These are phyloP conservation scores for Trichoderma endophyticum DNA, from an alignment of 2,329 filamentous ascomycete species.

Conservation along the genomic window DNA sequence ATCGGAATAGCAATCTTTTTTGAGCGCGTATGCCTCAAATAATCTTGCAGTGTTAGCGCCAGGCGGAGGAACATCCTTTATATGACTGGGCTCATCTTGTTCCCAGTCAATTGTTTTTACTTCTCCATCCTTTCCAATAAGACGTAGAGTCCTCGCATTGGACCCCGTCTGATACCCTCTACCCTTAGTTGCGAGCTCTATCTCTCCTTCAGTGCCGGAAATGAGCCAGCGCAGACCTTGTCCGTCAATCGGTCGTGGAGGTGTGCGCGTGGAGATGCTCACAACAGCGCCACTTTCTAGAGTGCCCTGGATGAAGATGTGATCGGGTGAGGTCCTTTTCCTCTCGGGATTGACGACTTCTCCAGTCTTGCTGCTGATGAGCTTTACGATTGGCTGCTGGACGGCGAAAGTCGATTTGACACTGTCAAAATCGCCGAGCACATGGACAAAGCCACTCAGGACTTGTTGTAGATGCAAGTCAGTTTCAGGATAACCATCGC, in stretches of 20 bases:
- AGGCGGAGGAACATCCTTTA: conserved; percentile 68
- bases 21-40: conserved; percentile 18
- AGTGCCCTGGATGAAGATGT: conserved; percentile 33
- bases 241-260: conserved; percentile 22
- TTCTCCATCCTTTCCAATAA: conserved; percentile 28
- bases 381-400: conserved; percentile 21
- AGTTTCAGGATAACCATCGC: background rate
- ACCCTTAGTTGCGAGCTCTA: conserved; percentile 28
- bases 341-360: conserved; percentile 24
- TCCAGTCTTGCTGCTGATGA: conserved; percentile 25
- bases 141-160: background rate
- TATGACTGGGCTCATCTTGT: conserved; percentile 69
- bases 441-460: conserved; percentile 22
- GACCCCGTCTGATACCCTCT: conserved; percentile 32
- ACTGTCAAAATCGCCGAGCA: background rate
- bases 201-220: conserved; percentile 36
- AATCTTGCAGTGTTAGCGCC: conserved; percentile 7
- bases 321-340: conserved; percentile 32
- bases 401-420: conserved; percentile 27
- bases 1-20: background rate
- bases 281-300: conserved; percentile 30
- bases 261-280: conserved; percentile 27
- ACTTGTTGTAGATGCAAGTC: background rate
- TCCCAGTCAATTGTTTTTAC: conserved; percentile 19
- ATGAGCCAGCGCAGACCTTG: conserved; percentile 34